Base-by-base conservation (phyloP, 2,329 filamentous ascomycete genomes). In the Colletotrichum neosansevieriae region DNA sequence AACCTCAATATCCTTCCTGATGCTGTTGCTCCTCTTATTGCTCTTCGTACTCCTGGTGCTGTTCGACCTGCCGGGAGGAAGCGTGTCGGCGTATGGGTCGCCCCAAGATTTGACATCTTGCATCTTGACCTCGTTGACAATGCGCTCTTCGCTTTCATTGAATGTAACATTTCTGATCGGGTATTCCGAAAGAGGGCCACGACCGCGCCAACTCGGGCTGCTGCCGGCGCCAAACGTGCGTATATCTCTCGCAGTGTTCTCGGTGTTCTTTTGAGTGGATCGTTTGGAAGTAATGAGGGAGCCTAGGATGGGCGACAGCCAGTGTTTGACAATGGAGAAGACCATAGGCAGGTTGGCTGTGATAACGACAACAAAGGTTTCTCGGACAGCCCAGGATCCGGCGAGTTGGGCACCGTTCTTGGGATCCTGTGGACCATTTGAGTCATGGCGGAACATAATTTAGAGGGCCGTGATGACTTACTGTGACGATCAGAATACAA, bases 51-150 rank as follows among this genome's bases (percentile, higher is more conserved):
- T 59, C 9, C 44, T 49, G 4, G 45, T 49, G 44, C 57, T 59
- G 57, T 50, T 21, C 6, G 57, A 59, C 17, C 57, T 50, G 32
- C 44, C 50, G 0, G 32, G 32, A 1, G 32, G n/a, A 2, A 19
- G 7, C 77, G 0, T 83, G 86, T 82, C 84, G 85, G 73, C 89
- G 88, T 7, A 89, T 75, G 44, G 61, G 12, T 64, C 44, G 2
- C 53, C 53, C 61, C 53, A 59, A 10, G 61, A 19, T 19, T 64
- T 64, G 44, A 64, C 15, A n/a, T 64, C 61, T 7, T 82, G 76
- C 75, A 83, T 78, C 67, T 82, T 82, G 4, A 81, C 75, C 42
- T 79, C 76, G 32, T 79, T 78, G 13, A 85, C 76, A n/a, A 85
- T 84, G 1, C 77, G 71, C 74, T 83, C 75, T 74, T 77, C 75